phyloP scores from a whole-genome alignment of 2,329 filamentous ascomycete species.

The Didymella arachidicola region DNA sequence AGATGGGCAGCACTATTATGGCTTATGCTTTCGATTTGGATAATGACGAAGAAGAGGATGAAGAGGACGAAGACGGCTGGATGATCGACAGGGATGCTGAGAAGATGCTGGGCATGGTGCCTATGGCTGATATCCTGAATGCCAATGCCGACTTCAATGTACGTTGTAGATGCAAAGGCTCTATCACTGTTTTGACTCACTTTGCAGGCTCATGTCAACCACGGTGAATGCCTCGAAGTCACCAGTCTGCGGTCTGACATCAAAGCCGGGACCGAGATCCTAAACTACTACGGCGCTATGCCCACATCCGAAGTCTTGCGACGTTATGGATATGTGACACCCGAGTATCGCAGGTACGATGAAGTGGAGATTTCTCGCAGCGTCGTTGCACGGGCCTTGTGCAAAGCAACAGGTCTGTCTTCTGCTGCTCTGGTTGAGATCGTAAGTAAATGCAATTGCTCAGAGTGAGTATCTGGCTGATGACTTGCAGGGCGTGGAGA shows the following conservation, averaged over 20 bases:
- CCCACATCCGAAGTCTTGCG: constrained; percentile 34
- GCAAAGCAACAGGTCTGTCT: constrained; percentile 10
- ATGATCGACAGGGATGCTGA: constrained; percentile 34
- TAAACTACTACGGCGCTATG: constrained; percentile 37
- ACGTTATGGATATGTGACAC: constrained; percentile 35
- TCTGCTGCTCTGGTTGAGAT: constrained; percentile 13
- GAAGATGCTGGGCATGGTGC: constrained; percentile 36
- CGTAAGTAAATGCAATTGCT: constrained; percentile 7
- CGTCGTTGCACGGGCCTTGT: constrained; percentile 22
- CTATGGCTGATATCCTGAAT: constrained; percentile 37
- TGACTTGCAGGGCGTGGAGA: constrained; percentile 3
- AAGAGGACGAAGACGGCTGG: constrained; percentile 37
- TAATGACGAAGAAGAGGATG: constrained; percentile 26
- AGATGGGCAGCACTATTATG: constrained; percentile 36
- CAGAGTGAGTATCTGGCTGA: neutral
- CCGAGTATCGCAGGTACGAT: constrained; percentile 32
- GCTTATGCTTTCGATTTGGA: constrained; percentile 37
- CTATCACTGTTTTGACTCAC: neutral
- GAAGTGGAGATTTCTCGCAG: constrained; percentile 30
- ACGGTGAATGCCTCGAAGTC: constrained; percentile 31
- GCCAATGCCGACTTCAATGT: constrained; percentile 38
- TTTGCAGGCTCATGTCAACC: constrained; percentile 33
- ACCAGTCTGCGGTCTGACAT: constrained; percentile 25
- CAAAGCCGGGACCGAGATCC: constrained; percentile 27
- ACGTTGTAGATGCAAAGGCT: neutral